Percentiles rank a stretch among this genome's conserved stretches.
Evolutionary conservation across 2,329 filamentous ascomycete genomes (phyloP).

Genomic region (Stylonectria norvegica): DNA sequence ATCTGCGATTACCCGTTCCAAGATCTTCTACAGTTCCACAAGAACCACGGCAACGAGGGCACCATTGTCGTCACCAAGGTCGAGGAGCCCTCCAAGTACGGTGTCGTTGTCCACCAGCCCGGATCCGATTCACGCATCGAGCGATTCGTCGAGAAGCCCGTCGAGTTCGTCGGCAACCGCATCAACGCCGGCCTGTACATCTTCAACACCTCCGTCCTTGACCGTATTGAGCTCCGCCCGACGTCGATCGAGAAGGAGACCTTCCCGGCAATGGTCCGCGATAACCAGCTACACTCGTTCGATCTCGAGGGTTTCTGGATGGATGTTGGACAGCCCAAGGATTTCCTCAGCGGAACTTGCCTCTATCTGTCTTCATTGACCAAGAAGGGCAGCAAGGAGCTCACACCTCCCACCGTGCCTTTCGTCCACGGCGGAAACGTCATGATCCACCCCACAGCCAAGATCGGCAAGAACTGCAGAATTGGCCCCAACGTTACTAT

Average conservation of each 20-base stretch:
- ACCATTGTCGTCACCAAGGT: constrained; percentile 99
- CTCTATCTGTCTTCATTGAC: constrained; percentile 90
- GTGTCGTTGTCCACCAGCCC: constrained; percentile 96
- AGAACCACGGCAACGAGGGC: constrained; percentile 86
- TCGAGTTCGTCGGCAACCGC: constrained; percentile 97
- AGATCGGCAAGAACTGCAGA: constrained; percentile 97
- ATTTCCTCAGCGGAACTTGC: constrained; percentile 94
- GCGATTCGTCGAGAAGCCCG: constrained; percentile 98
- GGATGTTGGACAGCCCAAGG: constrained; percentile 98
- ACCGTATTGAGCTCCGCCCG: constrained; percentile 90
- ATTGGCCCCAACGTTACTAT: constrained; percentile 98
- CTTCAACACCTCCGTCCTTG: constrained; percentile 85
- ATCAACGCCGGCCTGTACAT: constrained; percentile 99
- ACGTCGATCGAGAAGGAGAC: constrained; percentile 99
- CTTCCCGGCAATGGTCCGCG: constrained; percentile 88
- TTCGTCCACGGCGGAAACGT: constrained; percentile 94
- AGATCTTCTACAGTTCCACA: constrained; percentile 88
- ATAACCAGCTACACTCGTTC: constrained; percentile 90
- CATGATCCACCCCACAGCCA: constrained; percentile 87
- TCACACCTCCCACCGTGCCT: constrained; percentile 68
- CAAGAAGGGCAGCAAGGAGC: constrained; percentile 83
- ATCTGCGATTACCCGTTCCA: constrained; percentile 98
- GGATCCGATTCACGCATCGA: constrained; percentile 89
- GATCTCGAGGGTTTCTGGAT: constrained; percentile 99
- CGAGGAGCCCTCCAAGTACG: constrained; percentile 97